These are phyloP conservation scores for Domatiomyces catenatus DNA, from an alignment of 2,329 filamentous ascomycete genomes.

Conservation along the genomic window DNA sequence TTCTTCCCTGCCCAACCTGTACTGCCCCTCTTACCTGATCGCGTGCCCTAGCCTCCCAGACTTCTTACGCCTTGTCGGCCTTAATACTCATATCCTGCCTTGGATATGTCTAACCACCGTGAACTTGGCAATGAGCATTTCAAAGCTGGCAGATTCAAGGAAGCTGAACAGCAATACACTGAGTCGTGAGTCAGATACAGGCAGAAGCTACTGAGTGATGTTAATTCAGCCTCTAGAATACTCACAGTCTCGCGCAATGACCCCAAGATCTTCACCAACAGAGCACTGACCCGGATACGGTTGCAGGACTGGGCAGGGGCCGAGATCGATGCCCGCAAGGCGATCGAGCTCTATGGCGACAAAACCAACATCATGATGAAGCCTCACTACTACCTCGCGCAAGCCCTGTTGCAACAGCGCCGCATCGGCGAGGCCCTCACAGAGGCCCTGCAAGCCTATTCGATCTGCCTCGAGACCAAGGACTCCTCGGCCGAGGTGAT, in stretches of 20 bases:
- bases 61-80: too few species aligned
- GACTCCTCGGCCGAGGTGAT: constrained; percentile 56
- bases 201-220: not conserved
- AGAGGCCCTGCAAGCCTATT: constrained; percentile 57
- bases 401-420: constrained; percentile 62
- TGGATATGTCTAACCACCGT: constrained; percentile 2
- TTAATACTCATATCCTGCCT: too few species aligned
- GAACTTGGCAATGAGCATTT: constrained; percentile 32
- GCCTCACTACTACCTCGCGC: constrained; percentile 66
- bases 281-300: constrained; percentile 66
- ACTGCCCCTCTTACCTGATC: not conserved
- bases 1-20: not conserved
- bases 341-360: constrained; percentile 47
- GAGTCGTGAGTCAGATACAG: constrained; percentile 25
- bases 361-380: constrained; percentile 52
- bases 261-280: constrained; percentile 72
- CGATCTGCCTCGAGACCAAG: constrained; percentile 46
- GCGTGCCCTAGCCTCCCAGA: too few species aligned
- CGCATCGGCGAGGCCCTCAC: constrained; percentile 58
- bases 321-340: constrained; percentile 60
- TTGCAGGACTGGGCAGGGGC: constrained; percentile 58
- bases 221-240: constrained; percentile 38
- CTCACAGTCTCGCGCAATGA: constrained; percentile 58
- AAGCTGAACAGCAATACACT: constrained; percentile 32
- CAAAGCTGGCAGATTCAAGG: constrained; percentile 30